A percentile compares a stretch with the other conserved stretches of the same genome.
Conservation (phyloP, 83 land plant genomes). For the Diphasiastrum complanatum region DNA sequence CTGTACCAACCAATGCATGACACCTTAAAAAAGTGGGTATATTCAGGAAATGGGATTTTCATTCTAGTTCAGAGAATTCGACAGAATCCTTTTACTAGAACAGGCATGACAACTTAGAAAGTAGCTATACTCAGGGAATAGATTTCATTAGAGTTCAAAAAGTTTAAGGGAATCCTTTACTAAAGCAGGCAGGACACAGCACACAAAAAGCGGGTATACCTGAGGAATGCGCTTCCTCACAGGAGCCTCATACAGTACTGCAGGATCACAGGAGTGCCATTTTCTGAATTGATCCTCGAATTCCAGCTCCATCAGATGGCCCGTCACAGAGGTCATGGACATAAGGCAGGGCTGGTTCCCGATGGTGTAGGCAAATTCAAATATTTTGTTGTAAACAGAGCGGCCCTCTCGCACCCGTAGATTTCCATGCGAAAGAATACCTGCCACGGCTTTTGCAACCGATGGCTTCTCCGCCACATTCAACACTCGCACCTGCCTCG, state of each 20-base stretch:
- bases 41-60: too few species aligned
- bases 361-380: slow-evolving; percentile 70
- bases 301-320: slow-evolving; percentile 94
- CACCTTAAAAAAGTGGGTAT: too few species aligned
- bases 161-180: background rate
- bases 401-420: slow-evolving; percentile 51
- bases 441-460: slow-evolving; percentile 70
- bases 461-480: slow-evolving; percentile 99
- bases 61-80: too few species aligned
- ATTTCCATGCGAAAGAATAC: slow-evolving; percentile 34
- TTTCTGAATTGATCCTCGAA: slow-evolving; percentile 76
- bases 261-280: slow-evolving; percentile 91
- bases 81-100: background rate
- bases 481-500: slow-evolving; percentile 48
- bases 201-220: slow-evolving; percentile 32
- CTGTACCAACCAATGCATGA: too few species aligned
- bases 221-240: slow-evolving; percentile 71
- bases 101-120: too few species aligned
- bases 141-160: too few species aligned
- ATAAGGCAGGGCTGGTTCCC: slow-evolving; percentile 53
- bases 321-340: slow-evolving; percentile 87
- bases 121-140: too few species aligned
- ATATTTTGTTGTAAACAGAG: slow-evolving; percentile 78
- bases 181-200: background rate
- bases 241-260: slow-evolving; percentile 72